Evolutionary conservation across 2,329 filamentous ascomycete species (phyloP).

Genomic region (Eutypa lata): DNA sequence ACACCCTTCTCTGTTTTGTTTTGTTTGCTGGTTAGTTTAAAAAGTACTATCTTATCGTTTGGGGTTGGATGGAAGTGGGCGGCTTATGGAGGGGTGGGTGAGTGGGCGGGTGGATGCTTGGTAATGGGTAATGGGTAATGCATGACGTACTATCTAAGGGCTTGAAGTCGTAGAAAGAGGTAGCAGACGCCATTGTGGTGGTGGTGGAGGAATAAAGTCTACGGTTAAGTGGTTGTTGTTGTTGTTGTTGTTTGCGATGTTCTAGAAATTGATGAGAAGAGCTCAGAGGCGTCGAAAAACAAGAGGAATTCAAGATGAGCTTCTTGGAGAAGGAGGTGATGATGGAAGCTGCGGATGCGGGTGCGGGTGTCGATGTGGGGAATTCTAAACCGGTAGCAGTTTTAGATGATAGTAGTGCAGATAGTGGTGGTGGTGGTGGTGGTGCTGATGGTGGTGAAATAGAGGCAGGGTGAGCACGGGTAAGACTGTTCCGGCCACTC

Average conservation of each 20-base stretch:
- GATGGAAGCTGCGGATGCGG: neutral
- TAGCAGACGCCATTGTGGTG: constrained; percentile 62
- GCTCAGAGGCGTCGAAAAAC: neutral
- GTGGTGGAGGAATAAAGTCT: constrained; percentile 2
- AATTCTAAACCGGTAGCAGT: neutral
- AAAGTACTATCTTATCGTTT: no score
- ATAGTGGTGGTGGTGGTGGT: no score
- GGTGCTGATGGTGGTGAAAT: neutral
- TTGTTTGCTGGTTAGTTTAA: neutral
- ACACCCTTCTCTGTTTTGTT: constrained; percentile 66
- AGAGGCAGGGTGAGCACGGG: neutral
- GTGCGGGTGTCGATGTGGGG: neutral
- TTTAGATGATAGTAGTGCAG: no score
- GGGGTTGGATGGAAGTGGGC: no score
- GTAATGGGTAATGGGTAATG: neutral
- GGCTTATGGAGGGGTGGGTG: neutral
- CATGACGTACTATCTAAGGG: constrained; percentile 69
- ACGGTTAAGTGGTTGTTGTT: neutral
- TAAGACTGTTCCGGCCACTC: neutral
- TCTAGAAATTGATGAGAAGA: neutral
- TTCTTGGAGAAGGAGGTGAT: neutral
- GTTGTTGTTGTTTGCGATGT: neutral
- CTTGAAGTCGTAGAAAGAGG: constrained; percentile 79
- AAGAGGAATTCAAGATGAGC: no score
- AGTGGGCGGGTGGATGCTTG: neutral